Evolutionary conservation across 768 basidiomycete genomes (phyloP).

Genomic region (Lactifluus pinguis): DNA sequence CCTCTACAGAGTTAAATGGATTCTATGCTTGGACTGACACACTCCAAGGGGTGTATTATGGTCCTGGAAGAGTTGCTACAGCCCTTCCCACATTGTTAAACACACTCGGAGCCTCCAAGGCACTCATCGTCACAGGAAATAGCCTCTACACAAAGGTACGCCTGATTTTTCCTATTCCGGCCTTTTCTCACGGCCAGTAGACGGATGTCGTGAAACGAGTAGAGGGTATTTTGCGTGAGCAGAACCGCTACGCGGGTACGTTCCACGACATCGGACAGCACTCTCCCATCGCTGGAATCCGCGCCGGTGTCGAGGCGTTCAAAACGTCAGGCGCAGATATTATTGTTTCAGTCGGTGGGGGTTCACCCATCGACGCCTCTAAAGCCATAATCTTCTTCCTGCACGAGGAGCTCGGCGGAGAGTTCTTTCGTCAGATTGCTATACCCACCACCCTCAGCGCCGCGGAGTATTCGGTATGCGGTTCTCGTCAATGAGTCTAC

Average conservation of each 20-base stretch:
- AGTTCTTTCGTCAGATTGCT: slow-evolving; percentile 56
- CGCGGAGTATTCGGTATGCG: slow-evolving; percentile 58
- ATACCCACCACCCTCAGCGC: slow-evolving; percentile 79
- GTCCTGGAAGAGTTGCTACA: slow-evolving; percentile 53
- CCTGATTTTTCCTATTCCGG: neutral
- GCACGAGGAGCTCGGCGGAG: slow-evolving; percentile 46
- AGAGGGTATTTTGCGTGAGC: slow-evolving; percentile 45
- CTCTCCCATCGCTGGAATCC: slow-evolving; percentile 58
- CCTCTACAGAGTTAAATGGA: slow-evolving; percentile 33
- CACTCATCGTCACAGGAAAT: slow-evolving; percentile 62
- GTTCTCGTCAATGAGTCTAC: neutral
- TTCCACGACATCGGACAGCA: slow-evolving; percentile 71
- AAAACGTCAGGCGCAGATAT: slow-evolving; percentile 51
- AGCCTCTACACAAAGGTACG: slow-evolving; percentile 56
- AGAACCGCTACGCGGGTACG: slow-evolving; percentile 53
- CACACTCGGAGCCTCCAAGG: slow-evolving; percentile 48
- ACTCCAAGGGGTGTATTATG: slow-evolving; percentile 61
- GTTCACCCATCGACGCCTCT: slow-evolving; percentile 70
- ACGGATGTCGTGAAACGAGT: slow-evolving; percentile 53
- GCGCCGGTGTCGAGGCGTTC: slow-evolving; percentile 45
- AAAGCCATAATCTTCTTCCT: slow-evolving; percentile 63
- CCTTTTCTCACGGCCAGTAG: slow-evolving; percentile 25
- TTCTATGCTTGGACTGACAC: slow-evolving; percentile 62
- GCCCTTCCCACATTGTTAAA: slow-evolving; percentile 57
- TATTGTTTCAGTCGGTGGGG: slow-evolving; percentile 69